Conservation (phyloP, 2,329 filamentous ascomycete genomes). For the Exophiala aquamarina region DNA sequence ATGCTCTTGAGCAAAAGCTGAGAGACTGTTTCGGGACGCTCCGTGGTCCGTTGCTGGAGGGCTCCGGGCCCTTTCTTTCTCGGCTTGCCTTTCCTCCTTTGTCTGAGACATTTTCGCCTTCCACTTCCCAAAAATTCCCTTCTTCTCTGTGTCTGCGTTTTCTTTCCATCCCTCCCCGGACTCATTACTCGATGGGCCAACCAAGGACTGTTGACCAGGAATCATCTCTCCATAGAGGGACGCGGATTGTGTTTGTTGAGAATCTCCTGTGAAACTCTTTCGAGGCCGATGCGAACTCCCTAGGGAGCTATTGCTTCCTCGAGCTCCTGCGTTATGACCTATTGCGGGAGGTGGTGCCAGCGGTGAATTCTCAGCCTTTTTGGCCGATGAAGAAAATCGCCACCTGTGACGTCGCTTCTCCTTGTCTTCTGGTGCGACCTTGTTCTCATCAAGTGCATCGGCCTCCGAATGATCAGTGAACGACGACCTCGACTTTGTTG, state of each 20-base stretch:
- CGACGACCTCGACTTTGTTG: slow-evolving; percentile 68
- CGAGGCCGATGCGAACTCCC: slow-evolving; percentile 56
- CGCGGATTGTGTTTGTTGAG: slow-evolving; percentile 41
- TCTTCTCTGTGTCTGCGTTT: slow-evolving; percentile 51
- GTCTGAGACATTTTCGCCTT: slow-evolving; percentile 60
- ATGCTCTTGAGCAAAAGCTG: slow-evolving; percentile 34
- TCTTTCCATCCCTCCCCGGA: slow-evolving; percentile 38
- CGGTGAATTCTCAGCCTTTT: slow-evolving; percentile 57
- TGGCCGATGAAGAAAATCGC: slow-evolving; percentile 60
- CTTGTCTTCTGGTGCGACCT: slow-evolving; percentile 47
- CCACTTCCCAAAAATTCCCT: slow-evolving; percentile 63
- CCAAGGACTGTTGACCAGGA: slow-evolving; percentile 26
- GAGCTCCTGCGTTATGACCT: slow-evolving; percentile 64
- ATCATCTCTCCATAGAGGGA: slow-evolving; percentile 34
- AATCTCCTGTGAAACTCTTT: slow-evolving; percentile 47
- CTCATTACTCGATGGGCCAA: slow-evolving; percentile 37
- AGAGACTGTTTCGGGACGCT: slow-evolving; percentile 35
- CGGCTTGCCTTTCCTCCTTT: slow-evolving; percentile 56
- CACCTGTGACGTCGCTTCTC: slow-evolving; percentile 72
- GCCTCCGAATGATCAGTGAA: slow-evolving; percentile 79
- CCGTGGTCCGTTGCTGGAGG: slow-evolving; percentile 42
- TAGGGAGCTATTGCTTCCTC: slow-evolving; percentile 67
- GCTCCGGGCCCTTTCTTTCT: slow-evolving; percentile 54
- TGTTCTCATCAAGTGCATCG: slow-evolving; percentile 63
- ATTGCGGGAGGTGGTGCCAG: slow-evolving; percentile 50